A percentile compares a stretch with the other conserved stretches of the same genome.
These are phyloP conservation scores for Oenanthe sinensis DNA, from an alignment of 129 eudicot genomes.

Conservation along the genomic window DNA sequence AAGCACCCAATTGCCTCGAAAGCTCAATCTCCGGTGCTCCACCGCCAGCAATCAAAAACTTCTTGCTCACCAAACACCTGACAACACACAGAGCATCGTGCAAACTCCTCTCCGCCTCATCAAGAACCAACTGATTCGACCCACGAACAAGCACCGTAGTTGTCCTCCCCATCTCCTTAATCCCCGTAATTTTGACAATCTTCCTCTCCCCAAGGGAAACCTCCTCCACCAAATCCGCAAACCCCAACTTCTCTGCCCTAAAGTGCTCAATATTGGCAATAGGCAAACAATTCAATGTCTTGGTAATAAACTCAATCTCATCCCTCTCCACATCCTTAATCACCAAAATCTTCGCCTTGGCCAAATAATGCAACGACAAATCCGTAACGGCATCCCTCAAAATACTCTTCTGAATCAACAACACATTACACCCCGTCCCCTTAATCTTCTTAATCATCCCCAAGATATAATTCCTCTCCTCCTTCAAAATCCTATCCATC, in stretches of 20 bases:
- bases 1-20: slow-evolving; percentile 81
- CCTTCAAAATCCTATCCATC: slow-evolving; percentile 90
- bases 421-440: slow-evolving; percentile 79
- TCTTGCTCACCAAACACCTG: slow-evolving; percentile 81
- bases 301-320: slow-evolving; percentile 87
- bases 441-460: slow-evolving; percentile 89
- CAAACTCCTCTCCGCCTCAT: slow-evolving; percentile 93
- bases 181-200: slow-evolving; percentile 83
- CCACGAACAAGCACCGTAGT: slow-evolving; percentile 82
- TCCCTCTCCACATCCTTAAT: slow-evolving; percentile 88
- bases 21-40: slow-evolving; percentile 96
- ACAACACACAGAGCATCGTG: slow-evolving; percentile 98
- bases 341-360: slow-evolving; percentile 89
- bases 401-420: slow-evolving; percentile 95
- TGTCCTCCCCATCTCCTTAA: slow-evolving; percentile 91
- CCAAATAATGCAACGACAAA: slow-evolving; percentile 74
- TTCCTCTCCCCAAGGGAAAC: slow-evolving; percentile 74
- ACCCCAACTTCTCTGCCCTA: slow-evolving; percentile 75
- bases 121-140: slow-evolving; percentile 78
- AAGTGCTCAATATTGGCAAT: slow-evolving; percentile 88
- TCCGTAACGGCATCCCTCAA: slow-evolving; percentile 93
- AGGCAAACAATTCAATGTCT: slow-evolving; percentile 83
- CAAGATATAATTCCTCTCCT: slow-evolving; percentile 81
- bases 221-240: slow-evolving; percentile 88
- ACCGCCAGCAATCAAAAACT: slow-evolving; percentile 92